Conservation (phyloP, 371 early-diverging fungal species). For the Lichtheimia hyalospora region DNA sequence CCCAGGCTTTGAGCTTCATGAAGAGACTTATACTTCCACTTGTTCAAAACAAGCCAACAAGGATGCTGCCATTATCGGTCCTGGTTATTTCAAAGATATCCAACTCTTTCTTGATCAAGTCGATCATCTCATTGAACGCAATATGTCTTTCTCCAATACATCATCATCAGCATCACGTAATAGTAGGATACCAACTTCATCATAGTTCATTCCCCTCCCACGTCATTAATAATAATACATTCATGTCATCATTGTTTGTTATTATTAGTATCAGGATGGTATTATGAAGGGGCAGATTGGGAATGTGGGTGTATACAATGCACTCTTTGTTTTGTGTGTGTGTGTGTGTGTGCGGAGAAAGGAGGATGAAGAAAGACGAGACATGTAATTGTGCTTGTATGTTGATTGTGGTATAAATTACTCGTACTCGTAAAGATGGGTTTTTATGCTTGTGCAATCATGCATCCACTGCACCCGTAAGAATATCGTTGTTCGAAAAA, state of each 20-base stretch:
- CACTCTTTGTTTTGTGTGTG: no score
- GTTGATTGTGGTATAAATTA: background rate
- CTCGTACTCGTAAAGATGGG: background rate
- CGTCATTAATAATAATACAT: background rate
- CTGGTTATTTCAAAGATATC: slow-evolving; percentile 21
- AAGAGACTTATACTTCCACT: slow-evolving; percentile 4
- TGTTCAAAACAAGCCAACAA: background rate
- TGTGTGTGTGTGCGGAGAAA: background rate
- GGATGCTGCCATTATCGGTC: slow-evolving; percentile 1
- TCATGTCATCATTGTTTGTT: background rate
- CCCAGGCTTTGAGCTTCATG: slow-evolving; percentile 12
- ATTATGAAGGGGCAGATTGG: background rate
- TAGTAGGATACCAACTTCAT: background rate
- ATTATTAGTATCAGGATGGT: no score
- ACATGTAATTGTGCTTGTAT: background rate
- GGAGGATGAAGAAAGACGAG: background rate
- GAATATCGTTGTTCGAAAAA: slow-evolving; percentile 28
- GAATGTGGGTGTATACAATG: background rate
- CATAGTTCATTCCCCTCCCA: background rate
- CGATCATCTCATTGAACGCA: slow-evolving; percentile 20
- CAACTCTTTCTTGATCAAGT: slow-evolving; percentile 24
- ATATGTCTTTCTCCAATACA: slow-evolving; percentile 5
- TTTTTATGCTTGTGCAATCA: slow-evolving; percentile 8
- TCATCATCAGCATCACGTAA: background rate
- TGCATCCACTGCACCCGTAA: slow-evolving; percentile 42